These are phyloP conservation scores for Gnaphalium uliginosum DNA, from an alignment of 129 eudicot species.

Conservation along the genomic window DNA sequence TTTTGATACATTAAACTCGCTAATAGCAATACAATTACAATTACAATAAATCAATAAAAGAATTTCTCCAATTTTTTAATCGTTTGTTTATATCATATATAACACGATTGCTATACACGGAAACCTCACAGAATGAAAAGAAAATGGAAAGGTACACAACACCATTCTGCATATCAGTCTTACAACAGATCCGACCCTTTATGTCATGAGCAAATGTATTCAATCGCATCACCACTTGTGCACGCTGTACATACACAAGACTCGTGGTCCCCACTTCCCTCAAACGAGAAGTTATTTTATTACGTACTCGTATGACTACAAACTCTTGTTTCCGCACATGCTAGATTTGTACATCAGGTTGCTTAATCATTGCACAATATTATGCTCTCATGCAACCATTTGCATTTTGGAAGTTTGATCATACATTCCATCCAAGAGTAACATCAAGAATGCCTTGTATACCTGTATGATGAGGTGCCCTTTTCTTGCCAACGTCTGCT, in stretches of 20 bases:
- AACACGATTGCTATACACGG: conserved; percentile 30
- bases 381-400: conserved; percentile 34
- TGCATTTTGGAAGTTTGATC: background rate
- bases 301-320: conserved; percentile 5
- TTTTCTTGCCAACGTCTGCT: conserved; percentile 50
- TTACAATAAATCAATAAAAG: background rate
- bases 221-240: conserved; percentile 9
- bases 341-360: conserved; percentile 18
- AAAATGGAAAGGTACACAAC: background rate
- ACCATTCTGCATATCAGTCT: background rate
- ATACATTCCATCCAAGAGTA: background rate
- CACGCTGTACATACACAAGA: conserved; percentile 9
- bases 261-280: background rate
- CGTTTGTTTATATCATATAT: background rate
- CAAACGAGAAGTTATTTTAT: background rate
- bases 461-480: background rate
- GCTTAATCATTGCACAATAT: conserved; percentile 38
- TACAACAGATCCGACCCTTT: background rate
- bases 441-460: conserved; percentile 29
- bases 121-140: conserved; percentile 6
- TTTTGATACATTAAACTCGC: background rate
- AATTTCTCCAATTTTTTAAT: background rate
- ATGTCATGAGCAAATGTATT: background rate
- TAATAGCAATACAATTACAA: background rate
- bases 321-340: background rate